Base-by-base conservation (phyloP, 805 yeast genomes). In the Nakazawaea sp. region DNA sequence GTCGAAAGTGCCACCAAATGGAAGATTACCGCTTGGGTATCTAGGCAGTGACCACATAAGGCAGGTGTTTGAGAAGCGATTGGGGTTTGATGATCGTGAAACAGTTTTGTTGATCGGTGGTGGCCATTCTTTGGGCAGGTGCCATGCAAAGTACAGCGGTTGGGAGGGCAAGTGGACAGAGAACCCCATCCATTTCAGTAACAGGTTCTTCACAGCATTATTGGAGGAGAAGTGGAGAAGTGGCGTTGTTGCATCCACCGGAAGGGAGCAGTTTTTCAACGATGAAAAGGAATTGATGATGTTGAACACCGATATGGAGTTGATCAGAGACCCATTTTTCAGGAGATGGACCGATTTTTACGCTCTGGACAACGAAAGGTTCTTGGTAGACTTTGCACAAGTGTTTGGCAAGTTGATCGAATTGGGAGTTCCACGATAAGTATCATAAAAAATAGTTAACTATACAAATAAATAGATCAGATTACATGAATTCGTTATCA, bases 231-330 rank as follows among this genome's bases (percentile, higher is more conserved):
- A 67, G 36, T 66, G 77, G 79, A 62, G 57, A 37, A 52, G 64
- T 64, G 58, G 55, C 5, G 40, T 21, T 12, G 74, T 68, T 13
- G 66, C 70, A 1, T 61, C 59, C 35, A 65, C 73, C 0, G 71
- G 68, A 0, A 53, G 47, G 37, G 45, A 45, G 7, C 75, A 70
- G 40, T 69, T 52, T 44, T 59, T 46, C 42, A 62, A 63, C 41
- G 36, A 47, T 3, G 62, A 62, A 38, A 52, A 55, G 18, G 41
- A 43, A 1, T 70, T 83, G 46, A 86, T 87, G 95, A 87, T 87
- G 96, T 61, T 87, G 36, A 87, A 85, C 20, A 78, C 94, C 10
- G 96, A 87, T 53, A 68, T 78, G 69, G 77, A 85, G 12, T 61
- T 83, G 31, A 52, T 74, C n/a, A 61, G 72, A 47, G 89, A 81